phyloP scores from a whole-genome alignment of 2,329 filamentous ascomycete genomes.

The Bipolaris sorokiniana region DNA sequence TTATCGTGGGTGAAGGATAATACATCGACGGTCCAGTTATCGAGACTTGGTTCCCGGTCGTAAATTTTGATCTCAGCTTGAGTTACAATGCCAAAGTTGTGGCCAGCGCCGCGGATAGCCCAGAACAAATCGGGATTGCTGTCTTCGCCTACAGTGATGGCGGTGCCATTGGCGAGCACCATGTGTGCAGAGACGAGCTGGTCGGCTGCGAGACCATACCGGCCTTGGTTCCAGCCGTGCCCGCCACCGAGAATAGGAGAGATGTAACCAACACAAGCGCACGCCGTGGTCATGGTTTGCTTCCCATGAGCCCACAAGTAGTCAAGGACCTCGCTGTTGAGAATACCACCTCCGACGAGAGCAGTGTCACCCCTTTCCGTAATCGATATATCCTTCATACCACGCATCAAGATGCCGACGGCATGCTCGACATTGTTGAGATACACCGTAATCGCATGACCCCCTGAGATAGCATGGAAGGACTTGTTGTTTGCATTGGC shows the following conservation, averaged over 20 bases:
- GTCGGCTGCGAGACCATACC: slow-evolving; percentile 46
- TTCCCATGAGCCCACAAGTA: slow-evolving; percentile 39
- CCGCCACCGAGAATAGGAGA: slow-evolving; percentile 64
- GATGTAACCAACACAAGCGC: slow-evolving; percentile 56
- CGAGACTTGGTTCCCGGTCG: slow-evolving; percentile 13
- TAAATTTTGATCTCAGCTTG: slow-evolving; percentile 28
- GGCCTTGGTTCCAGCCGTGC: slow-evolving; percentile 61
- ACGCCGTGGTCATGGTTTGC: slow-evolving; percentile 25
- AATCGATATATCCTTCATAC: slow-evolving; percentile 33
- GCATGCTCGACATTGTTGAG: slow-evolving; percentile 35
- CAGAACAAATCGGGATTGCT: slow-evolving; percentile 50
- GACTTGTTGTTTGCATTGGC: slow-evolving; percentile 34
- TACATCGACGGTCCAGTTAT: slow-evolving; percentile 19
- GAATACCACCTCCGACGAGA: slow-evolving; percentile 35
- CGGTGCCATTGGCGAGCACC: slow-evolving; percentile 48
- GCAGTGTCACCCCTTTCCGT: slow-evolving; percentile 27
- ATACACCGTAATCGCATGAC: slow-evolving; percentile 41
- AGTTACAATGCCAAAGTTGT: slow-evolving; percentile 45
- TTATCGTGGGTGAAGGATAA: slow-evolving; percentile 28
- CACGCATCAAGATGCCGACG: slow-evolving; percentile 40
- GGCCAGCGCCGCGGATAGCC: slow-evolving; percentile 46
- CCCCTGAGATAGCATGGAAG: slow-evolving; percentile 47
- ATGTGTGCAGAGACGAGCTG: slow-evolving; percentile 37
- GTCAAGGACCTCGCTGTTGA: slow-evolving; percentile 32
- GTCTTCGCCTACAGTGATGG: slow-evolving; percentile 36